These are phyloP conservation scores for Sambucus nigra DNA, from an alignment of 129 eudicot species.

Conservation along the genomic window DNA sequence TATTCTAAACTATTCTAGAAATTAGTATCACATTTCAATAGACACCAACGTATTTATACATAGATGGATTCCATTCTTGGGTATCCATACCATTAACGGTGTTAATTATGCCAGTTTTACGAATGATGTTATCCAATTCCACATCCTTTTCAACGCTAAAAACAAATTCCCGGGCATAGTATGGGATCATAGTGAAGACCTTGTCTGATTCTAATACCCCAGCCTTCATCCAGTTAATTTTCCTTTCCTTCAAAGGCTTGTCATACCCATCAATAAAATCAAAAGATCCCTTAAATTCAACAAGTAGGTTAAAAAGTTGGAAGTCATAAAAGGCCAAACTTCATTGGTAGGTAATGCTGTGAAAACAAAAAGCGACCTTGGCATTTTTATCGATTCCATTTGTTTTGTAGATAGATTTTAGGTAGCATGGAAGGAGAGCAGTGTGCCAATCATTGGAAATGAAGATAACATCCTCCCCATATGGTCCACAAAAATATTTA, in stretches of 20 bases:
- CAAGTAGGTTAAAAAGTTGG: constrained; percentile 38
- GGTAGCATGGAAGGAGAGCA: constrained; percentile 53
- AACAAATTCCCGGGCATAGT: constrained; percentile 41
- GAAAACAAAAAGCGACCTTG: constrained; percentile 55
- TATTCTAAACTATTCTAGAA: too few species aligned
- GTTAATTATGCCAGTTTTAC: constrained; percentile 20
- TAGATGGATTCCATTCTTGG: constrained; percentile 48
- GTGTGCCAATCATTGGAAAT: constrained; percentile 65
- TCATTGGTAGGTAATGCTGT: constrained; percentile 58
- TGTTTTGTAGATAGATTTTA: constrained; percentile 40
- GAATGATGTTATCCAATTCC: constrained; percentile 28
- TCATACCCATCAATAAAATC: constrained; percentile 57
- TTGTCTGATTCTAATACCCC: constrained; percentile 31
- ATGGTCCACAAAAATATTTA: constrained; percentile 45
- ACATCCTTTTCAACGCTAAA: constrained; percentile 35
- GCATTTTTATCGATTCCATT: constrained; percentile 37
- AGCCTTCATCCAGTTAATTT: constrained; percentile 56
- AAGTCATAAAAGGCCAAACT: constrained; percentile 46
- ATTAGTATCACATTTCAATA: too few species aligned
- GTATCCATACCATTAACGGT: constrained; percentile 46
- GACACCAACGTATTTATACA: constrained; percentile 30
- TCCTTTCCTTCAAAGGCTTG: constrained; percentile 44
- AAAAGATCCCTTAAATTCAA: constrained; percentile 33
- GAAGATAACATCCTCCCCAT: constrained; percentile 55
- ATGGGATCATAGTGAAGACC: constrained; percentile 36